Percentiles rank a stretch among this genome's conserved stretches.
Conservation (phyloP, 2,329 filamentous ascomycete species). For the Xylaria sp. region DNA sequence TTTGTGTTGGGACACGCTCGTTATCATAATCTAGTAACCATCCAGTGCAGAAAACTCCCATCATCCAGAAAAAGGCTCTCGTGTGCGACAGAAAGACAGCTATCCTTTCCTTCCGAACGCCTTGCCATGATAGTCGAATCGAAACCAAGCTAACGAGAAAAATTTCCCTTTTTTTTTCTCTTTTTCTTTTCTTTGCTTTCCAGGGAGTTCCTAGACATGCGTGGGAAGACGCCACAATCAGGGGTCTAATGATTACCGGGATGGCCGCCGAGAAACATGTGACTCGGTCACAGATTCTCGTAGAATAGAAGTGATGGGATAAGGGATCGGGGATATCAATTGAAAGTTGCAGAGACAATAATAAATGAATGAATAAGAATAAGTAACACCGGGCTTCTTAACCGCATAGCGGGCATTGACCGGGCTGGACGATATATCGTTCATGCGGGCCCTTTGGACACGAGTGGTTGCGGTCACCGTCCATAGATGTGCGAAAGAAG, state of each 20-base stretch:
- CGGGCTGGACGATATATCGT: conserved; percentile 71
- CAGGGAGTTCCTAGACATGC: conserved; percentile 8
- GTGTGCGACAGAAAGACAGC: conserved; percentile 9
- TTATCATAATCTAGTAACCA: conserved; percentile 8
- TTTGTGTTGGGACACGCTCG: conserved; percentile 2
- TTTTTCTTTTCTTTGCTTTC: too few relatives aligned
- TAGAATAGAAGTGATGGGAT: conserved; percentile 7
- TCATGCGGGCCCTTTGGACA: conserved; percentile 71
- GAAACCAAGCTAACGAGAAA: conserved; percentile 15
- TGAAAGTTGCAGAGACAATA: conserved; percentile 3
- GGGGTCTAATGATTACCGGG: conserved; percentile 8
- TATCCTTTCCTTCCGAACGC: conserved; percentile 25
- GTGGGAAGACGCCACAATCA: conserved; percentile 7
- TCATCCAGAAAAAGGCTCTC: conserved; percentile 3
- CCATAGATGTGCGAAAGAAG: conserved; percentile 70
- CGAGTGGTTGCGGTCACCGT: conserved; percentile 61
- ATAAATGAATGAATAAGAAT: conserved; percentile 1
- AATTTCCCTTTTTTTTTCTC: too few relatives aligned
- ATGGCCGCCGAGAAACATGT: conserved; percentile 10
- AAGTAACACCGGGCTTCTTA: conserved; percentile 23
- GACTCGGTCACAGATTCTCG: conserved; percentile 1
- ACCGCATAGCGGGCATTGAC: conserved; percentile 60
- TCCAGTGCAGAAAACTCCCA: conserved; percentile 9
- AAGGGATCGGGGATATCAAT: neutral
- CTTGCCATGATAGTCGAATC: conserved; percentile 17